A percentile compares a stretch with the other conserved stretches of the same genome.
Conservation (phyloP, 2,329 filamentous ascomycete genomes). For the Zalaria obscura region DNA sequence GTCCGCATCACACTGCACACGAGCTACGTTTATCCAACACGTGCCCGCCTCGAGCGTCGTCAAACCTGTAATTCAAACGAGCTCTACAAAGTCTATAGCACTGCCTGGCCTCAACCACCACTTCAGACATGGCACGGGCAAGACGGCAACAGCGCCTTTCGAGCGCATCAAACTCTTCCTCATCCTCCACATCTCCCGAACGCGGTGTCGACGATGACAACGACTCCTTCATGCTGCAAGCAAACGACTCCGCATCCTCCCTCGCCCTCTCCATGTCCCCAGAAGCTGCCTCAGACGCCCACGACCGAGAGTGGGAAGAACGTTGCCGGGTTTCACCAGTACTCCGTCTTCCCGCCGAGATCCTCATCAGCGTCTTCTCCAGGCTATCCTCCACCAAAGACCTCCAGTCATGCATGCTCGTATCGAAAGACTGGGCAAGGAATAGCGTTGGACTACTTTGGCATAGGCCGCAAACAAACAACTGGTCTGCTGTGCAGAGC, state of each 20-base stretch:
- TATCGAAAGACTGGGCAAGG: constrained; percentile 85
- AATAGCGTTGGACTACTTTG: constrained; percentile 89
- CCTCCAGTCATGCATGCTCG: constrained; percentile 76
- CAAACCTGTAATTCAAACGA: too few species aligned
- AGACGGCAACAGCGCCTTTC: constrained; percentile 9
- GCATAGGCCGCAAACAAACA: constrained; percentile 85
- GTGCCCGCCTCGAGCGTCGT: too few species aligned
- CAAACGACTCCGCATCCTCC: constrained; percentile 86
- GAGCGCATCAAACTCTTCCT: constrained; percentile 30
- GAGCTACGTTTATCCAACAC: too few species aligned
- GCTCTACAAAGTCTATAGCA: too few species aligned
- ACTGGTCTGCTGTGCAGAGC: constrained; percentile 64
- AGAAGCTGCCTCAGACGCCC: constrained; percentile 53
- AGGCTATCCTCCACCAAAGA: constrained; percentile 62
- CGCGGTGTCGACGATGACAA: constrained; percentile 79
- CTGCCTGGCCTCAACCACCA: too few species aligned
- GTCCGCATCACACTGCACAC: too few species aligned
- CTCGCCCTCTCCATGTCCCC: constrained; percentile 54
- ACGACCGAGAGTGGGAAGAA: constrained; percentile 18
- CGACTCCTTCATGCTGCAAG: constrained; percentile 71
- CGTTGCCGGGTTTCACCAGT: constrained; percentile 62
- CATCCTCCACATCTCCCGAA: constrained; percentile 60
- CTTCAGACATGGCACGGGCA: constrained; percentile 4
- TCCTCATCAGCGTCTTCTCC: constrained; percentile 83
- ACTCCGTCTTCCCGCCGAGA: constrained; percentile 77